Evolutionary conservation across 2,329 filamentous ascomycete genomes (phyloP).

Genomic region (Colletotrichum sublineola): DNA sequence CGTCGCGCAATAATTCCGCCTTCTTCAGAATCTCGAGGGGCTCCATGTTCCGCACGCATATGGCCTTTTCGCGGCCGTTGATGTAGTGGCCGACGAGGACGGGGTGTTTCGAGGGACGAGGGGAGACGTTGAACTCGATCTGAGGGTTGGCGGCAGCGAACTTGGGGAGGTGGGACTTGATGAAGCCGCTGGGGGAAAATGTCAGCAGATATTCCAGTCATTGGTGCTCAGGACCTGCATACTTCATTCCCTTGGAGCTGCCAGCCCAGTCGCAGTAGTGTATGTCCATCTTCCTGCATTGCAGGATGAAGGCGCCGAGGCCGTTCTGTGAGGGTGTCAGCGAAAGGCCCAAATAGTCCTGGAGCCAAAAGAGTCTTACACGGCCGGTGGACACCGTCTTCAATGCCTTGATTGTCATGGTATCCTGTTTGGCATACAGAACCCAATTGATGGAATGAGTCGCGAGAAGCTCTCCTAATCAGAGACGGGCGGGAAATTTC

Average conservation of each 20-base stretch:
- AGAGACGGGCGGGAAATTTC: constrained; percentile 36
- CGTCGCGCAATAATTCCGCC: constrained; percentile 78
- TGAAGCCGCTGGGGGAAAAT: constrained; percentile 74
- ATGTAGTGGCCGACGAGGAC: constrained; percentile 92
- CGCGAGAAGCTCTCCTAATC: constrained; percentile 30
- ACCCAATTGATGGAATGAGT: constrained; percentile 25
- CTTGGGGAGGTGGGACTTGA: constrained; percentile 79
- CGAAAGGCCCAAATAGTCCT: no score
- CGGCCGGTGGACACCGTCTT: constrained; percentile 66
- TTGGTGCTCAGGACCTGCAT: constrained; percentile 44
- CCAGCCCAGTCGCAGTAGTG: constrained; percentile 98
- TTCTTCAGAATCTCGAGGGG: constrained; percentile 86
- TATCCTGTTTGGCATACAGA: constrained; percentile 33
- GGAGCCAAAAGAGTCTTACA: constrained; percentile 53
- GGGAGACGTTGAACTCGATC: constrained; percentile 92
- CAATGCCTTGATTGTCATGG: constrained; percentile 69
- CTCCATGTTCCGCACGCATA: constrained; percentile 91
- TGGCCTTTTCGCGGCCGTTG: constrained; percentile 86
- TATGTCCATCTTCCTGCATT: constrained; percentile 96
- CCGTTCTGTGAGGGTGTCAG: constrained; percentile 77
- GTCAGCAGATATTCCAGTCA: constrained; percentile 46
- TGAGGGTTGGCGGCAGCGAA: constrained; percentile 88
- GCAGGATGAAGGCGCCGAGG: constrained; percentile 94
- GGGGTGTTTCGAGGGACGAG: constrained; percentile 89
- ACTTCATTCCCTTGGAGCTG: constrained; percentile 96